Evolutionary conservation across 129 eudicot genomes (phyloP).

Genomic region (Apium graveolens): DNA sequence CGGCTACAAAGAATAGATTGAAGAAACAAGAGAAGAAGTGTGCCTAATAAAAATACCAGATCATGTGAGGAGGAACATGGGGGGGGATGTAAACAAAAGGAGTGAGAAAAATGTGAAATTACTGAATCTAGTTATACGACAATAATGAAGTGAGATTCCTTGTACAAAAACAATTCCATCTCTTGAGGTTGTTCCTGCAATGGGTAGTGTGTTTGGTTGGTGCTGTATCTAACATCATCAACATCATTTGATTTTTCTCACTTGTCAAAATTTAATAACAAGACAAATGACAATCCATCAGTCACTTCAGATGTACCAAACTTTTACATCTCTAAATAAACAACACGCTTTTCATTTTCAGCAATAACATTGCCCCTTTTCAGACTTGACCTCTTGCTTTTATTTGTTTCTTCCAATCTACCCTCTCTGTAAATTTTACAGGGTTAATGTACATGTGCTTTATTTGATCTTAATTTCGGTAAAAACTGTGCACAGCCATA

Average conservation of each 20-base stretch:
- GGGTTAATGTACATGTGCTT: too few species aligned
- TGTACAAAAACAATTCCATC: conserved; percentile 3
- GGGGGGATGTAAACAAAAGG: neutral
- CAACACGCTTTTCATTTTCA: neutral
- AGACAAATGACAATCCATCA: neutral
- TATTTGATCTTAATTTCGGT: too few species aligned
- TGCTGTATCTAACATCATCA: neutral
- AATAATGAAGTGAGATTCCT: conserved; percentile 6
- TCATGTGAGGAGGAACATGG: neutral
- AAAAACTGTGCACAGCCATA: too few species aligned
- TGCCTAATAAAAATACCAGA: neutral
- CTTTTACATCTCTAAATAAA: neutral
- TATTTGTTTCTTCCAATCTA: neutral
- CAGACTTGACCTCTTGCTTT: conserved; percentile 1
- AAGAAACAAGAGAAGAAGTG: neutral
- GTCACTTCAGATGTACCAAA: neutral
- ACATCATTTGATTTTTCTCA: neutral
- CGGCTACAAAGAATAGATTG: neutral
- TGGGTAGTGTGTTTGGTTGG: neutral
- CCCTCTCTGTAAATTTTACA: neutral
- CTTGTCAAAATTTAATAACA: neutral
- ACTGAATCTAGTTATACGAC: neutral
- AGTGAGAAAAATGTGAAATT: neutral
- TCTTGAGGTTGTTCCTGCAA: neutral
- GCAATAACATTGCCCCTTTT: neutral